phyloP scores from a whole-genome alignment of 225 moss, liverwort and hornwort genomes.

The Pleurozium schreberi region DNA sequence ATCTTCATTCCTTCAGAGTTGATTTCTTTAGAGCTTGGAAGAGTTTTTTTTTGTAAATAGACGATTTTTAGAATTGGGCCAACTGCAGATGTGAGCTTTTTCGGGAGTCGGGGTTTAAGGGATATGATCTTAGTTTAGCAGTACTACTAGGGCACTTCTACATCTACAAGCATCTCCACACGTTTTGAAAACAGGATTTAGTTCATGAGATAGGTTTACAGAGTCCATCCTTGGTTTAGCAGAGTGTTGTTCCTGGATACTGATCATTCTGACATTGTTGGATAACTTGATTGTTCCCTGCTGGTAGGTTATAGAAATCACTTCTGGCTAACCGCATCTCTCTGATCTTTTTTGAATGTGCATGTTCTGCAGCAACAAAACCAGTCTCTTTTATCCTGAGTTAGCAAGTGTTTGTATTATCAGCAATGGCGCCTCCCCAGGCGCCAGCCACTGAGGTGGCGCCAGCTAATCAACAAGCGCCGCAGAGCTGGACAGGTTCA shows the following conservation, averaged over 20 bases:
- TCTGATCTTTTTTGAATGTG: not conserved
- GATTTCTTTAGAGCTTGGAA: not conserved
- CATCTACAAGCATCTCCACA: not conserved
- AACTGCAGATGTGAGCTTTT: not conserved
- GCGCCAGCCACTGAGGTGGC: slow-evolving; percentile 48
- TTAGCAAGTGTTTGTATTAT: slow-evolving; percentile 5
- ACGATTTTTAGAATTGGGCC: not conserved
- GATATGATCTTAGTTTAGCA: not conserved
- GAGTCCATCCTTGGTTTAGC: not conserved
- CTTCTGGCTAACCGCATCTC: not conserved
- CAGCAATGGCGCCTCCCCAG: slow-evolving; percentile 62
- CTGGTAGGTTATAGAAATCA: not conserved
- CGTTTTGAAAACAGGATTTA: not conserved
- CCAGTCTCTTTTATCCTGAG: slow-evolving; percentile 2
- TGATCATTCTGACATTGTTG: not conserved
- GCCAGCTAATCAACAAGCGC: slow-evolving; percentile 44
- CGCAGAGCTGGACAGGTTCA: slow-evolving; percentile 33
- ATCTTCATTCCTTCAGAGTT: not conserved
- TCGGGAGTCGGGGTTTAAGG: slow-evolving; percentile 2
- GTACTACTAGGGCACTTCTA: not conserved
- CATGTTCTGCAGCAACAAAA: not conserved
- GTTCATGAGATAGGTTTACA: not conserved
- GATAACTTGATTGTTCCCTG: not conserved
- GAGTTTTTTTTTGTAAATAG: not conserved
- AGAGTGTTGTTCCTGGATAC: not conserved